Base-by-base conservation (phyloP, 202 grass and related monocot species). In the Elaeis oleifera region DNA sequence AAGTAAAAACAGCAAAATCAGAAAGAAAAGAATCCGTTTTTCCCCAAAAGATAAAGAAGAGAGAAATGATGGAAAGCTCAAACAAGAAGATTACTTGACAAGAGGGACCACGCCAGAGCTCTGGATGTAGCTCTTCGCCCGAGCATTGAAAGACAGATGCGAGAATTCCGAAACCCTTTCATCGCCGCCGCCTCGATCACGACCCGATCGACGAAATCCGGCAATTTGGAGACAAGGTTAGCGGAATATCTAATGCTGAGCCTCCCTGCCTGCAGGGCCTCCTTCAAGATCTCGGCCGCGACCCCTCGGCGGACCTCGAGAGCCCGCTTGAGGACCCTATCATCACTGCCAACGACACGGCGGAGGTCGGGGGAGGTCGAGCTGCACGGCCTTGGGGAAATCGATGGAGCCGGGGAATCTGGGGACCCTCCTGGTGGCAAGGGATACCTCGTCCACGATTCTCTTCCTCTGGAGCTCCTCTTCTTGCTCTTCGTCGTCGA, bases 141-240 rank as follows among this genome's bases (percentile, higher is more conserved):
- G 73, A 0, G 76, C 84, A 79, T 96, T 96, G 78, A 96, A 96
- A 28, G 91, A 88, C 32, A 76, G 74, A 71, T 90, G 91, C 4
- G 84, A 82, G 56, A 90, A 81, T 31, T 90, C 87, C 4, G 87
- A 79, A 60, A 84, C 60, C 13, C 60, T 51, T 86, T 81, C 79
- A 89, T 67, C 0, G 76, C 60, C 0, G 87, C 91, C 19, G 91
- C 91, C 54, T 81, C 91, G 51, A 96, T 79, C 18, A 96, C 84
- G 64, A 96, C 22, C 28, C 73, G 76, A 75, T 90, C 87, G 0
- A 96, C 76, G 64, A 96, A 96, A 5, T 55, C 68, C 2, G 51
- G 71, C 78, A 90, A 64, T 71, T 63, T 59, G 2, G 69, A 32
- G 11, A 65, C 83, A 49, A 96, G 81, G 54, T 85, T 96, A 36